Evolutionary conservation across 2,329 filamentous ascomycete genomes (phyloP), one percentile per base, ranked within the genome.

Genomic region (Pleomassaria siparia): DNA sequence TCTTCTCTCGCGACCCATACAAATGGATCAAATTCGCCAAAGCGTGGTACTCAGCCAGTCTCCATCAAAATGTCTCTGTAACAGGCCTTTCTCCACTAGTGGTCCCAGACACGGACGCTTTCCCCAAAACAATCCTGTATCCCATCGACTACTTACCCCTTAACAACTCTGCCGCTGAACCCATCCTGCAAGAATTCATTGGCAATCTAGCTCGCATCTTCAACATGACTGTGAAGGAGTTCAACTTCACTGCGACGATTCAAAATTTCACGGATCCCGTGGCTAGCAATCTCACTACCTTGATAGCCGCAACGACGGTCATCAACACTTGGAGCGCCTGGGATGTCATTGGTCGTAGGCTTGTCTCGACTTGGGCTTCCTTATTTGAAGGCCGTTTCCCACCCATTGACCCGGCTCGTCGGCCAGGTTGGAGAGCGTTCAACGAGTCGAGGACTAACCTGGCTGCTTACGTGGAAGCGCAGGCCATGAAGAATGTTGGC

Each of bases 81-180:
- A 75, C 71, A 1, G 70, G 72, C 1, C 64, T 74, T 11, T 63
- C 64, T 5, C 56, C 66, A 1, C 62, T 75, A 7, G 49, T 54
- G 4, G 65, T 70, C 1, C 66, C 70, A 6, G 67, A 71, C 45
- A 67, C 58, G 10, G 50, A 59, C 5, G 55, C 47, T 0, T 74
- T 70, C 40, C 72, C 72, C 5, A 72, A 72, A 48, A 64, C 67
- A 1, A 63, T 74, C 20, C 48, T 74, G 1, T 74, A 75, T 46
- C 70, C 71, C 2, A 61, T 58, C 2, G 73, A 76, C 39, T 74
- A 74, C 43, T 60, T 74, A 0, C 72, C 73, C 0, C 58, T 74
- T 2, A 67, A 59, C 47, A 75, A 74, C 46, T 67, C 71, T 0
- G 69, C 70, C 2, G 70, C 72, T 0, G 69, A 74, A 29, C 58